These are phyloP conservation scores for Nidularia pulvinata DNA, from an alignment of 768 basidiomycete species.

Conservation along the genomic window DNA sequence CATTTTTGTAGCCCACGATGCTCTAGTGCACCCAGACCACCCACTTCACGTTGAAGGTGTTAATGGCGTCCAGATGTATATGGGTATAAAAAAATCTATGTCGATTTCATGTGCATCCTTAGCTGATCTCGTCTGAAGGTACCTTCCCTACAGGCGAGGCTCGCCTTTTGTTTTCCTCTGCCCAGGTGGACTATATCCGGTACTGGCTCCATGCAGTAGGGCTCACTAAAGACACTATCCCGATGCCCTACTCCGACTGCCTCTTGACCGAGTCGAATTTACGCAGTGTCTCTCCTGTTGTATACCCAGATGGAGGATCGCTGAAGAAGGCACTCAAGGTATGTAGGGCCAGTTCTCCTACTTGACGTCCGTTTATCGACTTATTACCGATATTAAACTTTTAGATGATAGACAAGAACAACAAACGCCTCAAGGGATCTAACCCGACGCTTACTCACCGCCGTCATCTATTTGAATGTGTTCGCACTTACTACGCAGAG, in stretches of 20 bases:
- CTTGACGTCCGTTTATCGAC: neutral
- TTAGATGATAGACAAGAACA: constrained; percentile 78
- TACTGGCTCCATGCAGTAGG: constrained; percentile 82
- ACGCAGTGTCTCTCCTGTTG: constrained; percentile 54
- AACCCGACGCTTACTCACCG: constrained; percentile 53
- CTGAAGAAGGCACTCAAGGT: constrained; percentile 67
- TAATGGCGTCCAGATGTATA: constrained; percentile 69
- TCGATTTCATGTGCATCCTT: no score
- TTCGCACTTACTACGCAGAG: constrained; percentile 60
- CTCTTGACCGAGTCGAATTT: constrained; percentile 63
- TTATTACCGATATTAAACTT: neutral
- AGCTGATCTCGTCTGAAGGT: constrained; percentile 28
- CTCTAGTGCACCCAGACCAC: constrained; percentile 68
- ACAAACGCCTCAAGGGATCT: constrained; percentile 71
- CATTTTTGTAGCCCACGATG: constrained; percentile 49
- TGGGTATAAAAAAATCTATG: constrained; percentile 38
- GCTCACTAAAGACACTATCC: constrained; percentile 61
- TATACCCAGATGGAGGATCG: constrained; percentile 51
- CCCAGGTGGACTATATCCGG: constrained; percentile 82
- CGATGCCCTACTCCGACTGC: constrained; percentile 79
- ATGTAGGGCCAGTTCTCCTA: neutral
- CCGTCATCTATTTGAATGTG: constrained; percentile 66
- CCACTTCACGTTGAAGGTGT: constrained; percentile 66
- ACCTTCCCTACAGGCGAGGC: constrained; percentile 73
- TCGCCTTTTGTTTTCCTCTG: constrained; percentile 80